Evolutionary conservation across 768 basidiomycete genomes (phyloP).

Genomic region (Lactifluus rugatus): DNA sequence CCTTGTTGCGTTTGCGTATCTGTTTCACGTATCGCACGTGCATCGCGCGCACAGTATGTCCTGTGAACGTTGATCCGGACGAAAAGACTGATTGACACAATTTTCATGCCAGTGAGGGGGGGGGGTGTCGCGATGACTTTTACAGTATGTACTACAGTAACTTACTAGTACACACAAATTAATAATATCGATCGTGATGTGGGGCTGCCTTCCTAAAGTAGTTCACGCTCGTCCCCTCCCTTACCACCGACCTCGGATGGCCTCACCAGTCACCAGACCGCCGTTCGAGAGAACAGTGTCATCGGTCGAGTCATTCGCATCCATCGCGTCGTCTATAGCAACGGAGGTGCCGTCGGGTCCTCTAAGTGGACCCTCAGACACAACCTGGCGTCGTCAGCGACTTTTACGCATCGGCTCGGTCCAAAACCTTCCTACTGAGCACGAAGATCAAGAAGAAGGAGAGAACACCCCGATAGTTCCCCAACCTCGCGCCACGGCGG

Average conservation of each 20-base stretch:
- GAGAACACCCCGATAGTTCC: constrained; percentile 32
- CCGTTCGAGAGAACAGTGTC: constrained; percentile 1
- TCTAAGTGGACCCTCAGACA: constrained; percentile 43
- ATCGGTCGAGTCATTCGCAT: background rate
- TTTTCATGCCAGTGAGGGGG: too few species aligned
- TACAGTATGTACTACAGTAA: too few species aligned
- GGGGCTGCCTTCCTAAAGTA: constrained; percentile 1
- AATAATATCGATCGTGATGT: background rate
- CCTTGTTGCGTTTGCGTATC: too few species aligned
- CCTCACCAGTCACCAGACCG: background rate
- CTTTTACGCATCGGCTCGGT: constrained; percentile 43
- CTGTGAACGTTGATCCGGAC: too few species aligned
- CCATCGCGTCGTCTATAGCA: background rate
- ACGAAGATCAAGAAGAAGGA: constrained; percentile 18
- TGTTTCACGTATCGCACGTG: too few species aligned
- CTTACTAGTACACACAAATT: too few species aligned
- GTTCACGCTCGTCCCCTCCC: background rate
- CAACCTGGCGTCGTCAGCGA: constrained; percentile 51
- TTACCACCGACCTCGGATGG: background rate
- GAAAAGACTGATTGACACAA: too few species aligned
- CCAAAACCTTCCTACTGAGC: constrained; percentile 5
- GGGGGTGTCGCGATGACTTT: too few species aligned
- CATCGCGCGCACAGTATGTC: too few species aligned
- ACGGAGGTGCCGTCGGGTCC: constrained; percentile 27
- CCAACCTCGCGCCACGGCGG: constrained; percentile 20